phyloP scores from a whole-genome alignment of 352 stramenopile genomes.

The Thalassiosira hispida region DNA sequence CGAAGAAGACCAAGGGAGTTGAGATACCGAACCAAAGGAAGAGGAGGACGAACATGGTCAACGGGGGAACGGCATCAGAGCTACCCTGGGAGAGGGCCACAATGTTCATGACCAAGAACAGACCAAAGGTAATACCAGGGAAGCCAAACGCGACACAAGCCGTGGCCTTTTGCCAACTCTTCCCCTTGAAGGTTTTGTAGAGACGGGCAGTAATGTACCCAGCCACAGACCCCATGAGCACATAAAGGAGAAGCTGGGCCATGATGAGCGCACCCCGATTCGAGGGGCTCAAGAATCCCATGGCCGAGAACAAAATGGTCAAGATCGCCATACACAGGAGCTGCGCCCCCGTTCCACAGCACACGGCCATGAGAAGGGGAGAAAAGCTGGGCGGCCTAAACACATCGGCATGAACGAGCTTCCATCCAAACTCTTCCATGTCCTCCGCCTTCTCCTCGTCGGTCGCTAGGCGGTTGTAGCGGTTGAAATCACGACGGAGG shows the following conservation, averaged over 20 bases:
- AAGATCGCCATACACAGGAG: conserved; percentile 94
- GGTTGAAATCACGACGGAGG: conserved; percentile 96
- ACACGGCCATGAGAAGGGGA: conserved; percentile 96
- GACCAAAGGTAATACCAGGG: conserved; percentile 94
- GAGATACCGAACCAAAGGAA: conserved; percentile 99
- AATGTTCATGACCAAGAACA: conserved; percentile 98
- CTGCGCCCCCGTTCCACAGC: conserved; percentile 97
- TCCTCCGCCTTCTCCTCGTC: conserved; percentile 98
- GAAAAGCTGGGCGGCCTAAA: conserved; percentile 95
- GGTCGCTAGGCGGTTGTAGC: conserved; percentile 93
- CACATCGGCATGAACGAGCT: conserved; percentile 99
- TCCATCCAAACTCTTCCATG: conserved; percentile 94
- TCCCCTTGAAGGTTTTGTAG: conserved; percentile 99
- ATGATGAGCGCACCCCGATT: conserved; percentile 98
- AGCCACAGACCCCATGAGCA: conserved; percentile 94
- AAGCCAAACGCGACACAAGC: conserved; percentile 95
- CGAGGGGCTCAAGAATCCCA: conserved; percentile 94
- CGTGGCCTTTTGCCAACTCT: conserved; percentile 97
- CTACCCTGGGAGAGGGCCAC: conserved; percentile 93
- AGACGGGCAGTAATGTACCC: conserved; percentile 95
- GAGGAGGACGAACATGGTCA: conserved; percentile 96
- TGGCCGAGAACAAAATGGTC: conserved; percentile 96
- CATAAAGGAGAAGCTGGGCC: conserved; percentile 96
- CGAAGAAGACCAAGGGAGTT: conserved; percentile 97
- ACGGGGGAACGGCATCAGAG: conserved; percentile 94